These are phyloP conservation scores for Pelargonium nanum DNA, from an alignment of 345 rosid species.

Conservation along the genomic window DNA sequence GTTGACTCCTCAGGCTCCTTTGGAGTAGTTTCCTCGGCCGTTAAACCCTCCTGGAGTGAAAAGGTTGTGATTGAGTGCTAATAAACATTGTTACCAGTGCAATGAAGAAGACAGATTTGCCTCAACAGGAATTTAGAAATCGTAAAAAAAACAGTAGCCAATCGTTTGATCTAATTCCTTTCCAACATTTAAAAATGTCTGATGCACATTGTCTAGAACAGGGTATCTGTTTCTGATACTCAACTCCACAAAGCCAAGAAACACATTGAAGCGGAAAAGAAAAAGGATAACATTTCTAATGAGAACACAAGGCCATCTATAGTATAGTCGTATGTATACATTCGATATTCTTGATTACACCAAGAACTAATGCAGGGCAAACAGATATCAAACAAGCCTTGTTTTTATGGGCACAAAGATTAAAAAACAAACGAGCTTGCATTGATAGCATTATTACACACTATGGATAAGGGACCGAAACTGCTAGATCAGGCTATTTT, in stretches of 20 bases:
- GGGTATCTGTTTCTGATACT: neutral
- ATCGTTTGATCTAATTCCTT: too few relatives aligned
- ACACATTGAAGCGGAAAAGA: neutral
- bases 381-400: too few relatives aligned
- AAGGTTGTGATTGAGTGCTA: neutral
- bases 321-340: too few relatives aligned
- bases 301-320: neutral
- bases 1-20: constrained; percentile 82
- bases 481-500: too few relatives aligned
- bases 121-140: neutral
- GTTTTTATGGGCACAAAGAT: too few relatives aligned
- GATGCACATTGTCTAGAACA: neutral
- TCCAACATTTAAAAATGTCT: too few relatives aligned
- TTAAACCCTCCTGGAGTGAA: constrained; percentile 69
- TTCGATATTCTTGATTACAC: too few relatives aligned
- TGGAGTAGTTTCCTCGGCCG: constrained; percentile 65
- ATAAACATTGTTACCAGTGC: neutral
- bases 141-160: too few relatives aligned
- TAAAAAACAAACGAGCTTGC: too few relatives aligned
- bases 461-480: too few relatives aligned
- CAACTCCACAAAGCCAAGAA: neutral
- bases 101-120: neutral
- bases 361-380: too few relatives aligned
- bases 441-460: too few relatives aligned
- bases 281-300: neutral